Conservation (phyloP, 202 grass and related monocot genomes). For the Eragrostis tef region DNA sequence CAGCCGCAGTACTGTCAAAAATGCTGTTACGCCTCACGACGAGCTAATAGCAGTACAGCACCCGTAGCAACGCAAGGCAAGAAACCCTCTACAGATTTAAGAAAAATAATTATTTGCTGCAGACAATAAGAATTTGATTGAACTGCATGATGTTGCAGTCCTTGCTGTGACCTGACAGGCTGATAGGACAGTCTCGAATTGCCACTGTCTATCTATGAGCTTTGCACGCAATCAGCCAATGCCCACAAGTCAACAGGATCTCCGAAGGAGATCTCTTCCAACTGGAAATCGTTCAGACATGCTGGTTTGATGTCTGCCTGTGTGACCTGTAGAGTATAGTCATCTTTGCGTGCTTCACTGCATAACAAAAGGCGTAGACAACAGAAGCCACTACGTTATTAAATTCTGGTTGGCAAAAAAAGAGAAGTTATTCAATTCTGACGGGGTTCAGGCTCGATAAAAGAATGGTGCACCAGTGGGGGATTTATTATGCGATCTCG, state of each 20-base stretch:
- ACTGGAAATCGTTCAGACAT: slow-evolving; percentile 31
- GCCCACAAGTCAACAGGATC: slow-evolving; percentile 40
- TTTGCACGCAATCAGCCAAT: slow-evolving; percentile 10
- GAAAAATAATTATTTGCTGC: neutral
- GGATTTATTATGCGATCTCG: slow-evolving; percentile 28
- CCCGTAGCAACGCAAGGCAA: neutral
- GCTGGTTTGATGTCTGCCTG: slow-evolving; percentile 19
- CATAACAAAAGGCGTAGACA: slow-evolving; percentile 11
- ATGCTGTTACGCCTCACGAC: slow-evolving; percentile 5
- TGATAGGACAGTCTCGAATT: slow-evolving; percentile 14
- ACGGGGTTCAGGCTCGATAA: slow-evolving; percentile 11
- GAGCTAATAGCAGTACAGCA: neutral
- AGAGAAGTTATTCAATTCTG: slow-evolving; percentile 29
- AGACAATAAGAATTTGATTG: slow-evolving; percentile 12
- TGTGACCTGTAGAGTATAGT: neutral
- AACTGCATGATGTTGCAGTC: neutral
- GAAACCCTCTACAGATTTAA: neutral
- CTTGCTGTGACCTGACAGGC: slow-evolving; percentile 30
- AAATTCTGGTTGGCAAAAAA: too few species aligned
- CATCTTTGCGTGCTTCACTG: neutral
- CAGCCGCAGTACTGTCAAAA: slow-evolving; percentile 36
- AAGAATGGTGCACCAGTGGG: slow-evolving; percentile 32
- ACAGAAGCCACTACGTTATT: neutral
- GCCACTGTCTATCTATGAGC: neutral
- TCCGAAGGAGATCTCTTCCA: slow-evolving; percentile 39